phyloP scores from a whole-genome alignment of 371 early-diverging fungal genomes.

The Zychaea mexicana region DNA sequence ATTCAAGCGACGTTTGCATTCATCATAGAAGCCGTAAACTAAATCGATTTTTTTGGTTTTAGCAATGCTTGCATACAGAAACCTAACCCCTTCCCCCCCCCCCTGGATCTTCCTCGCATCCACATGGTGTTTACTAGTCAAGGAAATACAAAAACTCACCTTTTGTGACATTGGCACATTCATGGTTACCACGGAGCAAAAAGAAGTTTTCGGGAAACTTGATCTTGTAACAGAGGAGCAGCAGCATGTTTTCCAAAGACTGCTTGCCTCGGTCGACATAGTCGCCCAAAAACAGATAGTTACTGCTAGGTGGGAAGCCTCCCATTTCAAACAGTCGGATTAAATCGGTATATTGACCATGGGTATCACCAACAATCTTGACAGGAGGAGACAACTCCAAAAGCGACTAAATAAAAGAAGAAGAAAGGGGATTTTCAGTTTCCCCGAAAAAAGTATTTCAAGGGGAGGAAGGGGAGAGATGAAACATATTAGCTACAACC shows the following conservation, averaged over 20 bases:
- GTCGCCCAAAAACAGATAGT: constrained; percentile 97
- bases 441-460: not conserved
- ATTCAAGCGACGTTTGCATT: constrained; percentile 96
- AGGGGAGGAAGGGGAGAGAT: not conserved
- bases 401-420: constrained; percentile 54
- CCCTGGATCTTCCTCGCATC: not conserved
- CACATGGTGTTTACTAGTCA: not conserved
- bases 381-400: constrained; percentile 97
- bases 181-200: constrained; percentile 98
- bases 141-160: constrained; percentile 43
- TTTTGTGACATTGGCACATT: constrained; percentile 95
- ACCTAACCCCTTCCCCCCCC: not conserved
- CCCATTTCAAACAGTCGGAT: constrained; percentile 90
- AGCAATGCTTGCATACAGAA: too few relatives aligned
- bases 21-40: constrained; percentile 99
- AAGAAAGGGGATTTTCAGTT: not conserved
- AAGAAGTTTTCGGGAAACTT: constrained; percentile 98
- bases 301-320: constrained; percentile 89
- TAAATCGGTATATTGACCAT: constrained; percentile 94
- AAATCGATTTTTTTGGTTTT: constrained; percentile 18
- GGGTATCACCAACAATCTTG: constrained; percentile 96
- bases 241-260: constrained; percentile 92
- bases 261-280: constrained; percentile 99
- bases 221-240: constrained; percentile 97
- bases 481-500: too few relatives aligned